These are phyloP conservation scores for Candida xiaguanensis DNA, from an alignment of 805 yeast species.

Conservation along the genomic window DNA sequence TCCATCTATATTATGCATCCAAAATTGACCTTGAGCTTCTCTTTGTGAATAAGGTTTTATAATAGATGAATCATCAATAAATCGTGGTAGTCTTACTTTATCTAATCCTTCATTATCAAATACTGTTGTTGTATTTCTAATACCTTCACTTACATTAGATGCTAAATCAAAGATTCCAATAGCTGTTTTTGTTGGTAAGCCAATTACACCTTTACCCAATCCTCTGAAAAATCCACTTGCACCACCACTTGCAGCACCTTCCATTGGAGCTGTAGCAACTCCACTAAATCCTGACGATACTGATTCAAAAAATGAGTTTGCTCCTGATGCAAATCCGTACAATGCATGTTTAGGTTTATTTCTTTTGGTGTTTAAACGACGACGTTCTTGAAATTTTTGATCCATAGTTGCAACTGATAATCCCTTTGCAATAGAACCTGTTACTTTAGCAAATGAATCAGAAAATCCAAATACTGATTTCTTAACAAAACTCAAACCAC, in stretches of 20 bases:
- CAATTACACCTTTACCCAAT: slow-evolving; percentile 89
- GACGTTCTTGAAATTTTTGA: slow-evolving; percentile 72
- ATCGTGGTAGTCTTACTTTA: slow-evolving; percentile 80
- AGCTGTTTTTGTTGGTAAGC: slow-evolving; percentile 94
- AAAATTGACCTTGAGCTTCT: slow-evolving; percentile 91
- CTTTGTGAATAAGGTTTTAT: slow-evolving; percentile 73
- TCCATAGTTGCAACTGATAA: slow-evolving; percentile 88
- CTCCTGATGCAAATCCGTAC: slow-evolving; percentile 81
- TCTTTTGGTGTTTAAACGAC: slow-evolving; percentile 69
- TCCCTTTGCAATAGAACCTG: slow-evolving; percentile 94
- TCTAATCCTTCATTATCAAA: slow-evolving; percentile 76
- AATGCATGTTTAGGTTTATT: slow-evolving; percentile 82
- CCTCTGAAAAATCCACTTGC: slow-evolving; percentile 92
- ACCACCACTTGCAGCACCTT: slow-evolving; percentile 87
- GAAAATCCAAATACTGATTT: slow-evolving; percentile 94
- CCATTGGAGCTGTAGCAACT: slow-evolving; percentile 83
- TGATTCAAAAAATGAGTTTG: slow-evolving; percentile 83
- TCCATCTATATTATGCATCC: slow-evolving; percentile 82
- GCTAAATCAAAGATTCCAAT: slow-evolving; percentile 93
- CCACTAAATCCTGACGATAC: slow-evolving; percentile 86
- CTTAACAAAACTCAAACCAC: slow-evolving; percentile 89
- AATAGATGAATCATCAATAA: slow-evolving; percentile 63
- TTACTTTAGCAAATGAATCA: slow-evolving; percentile 87
- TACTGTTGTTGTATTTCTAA: slow-evolving; percentile 86
- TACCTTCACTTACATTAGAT: slow-evolving; percentile 89